Evolutionary conservation across 2,329 filamentous ascomycete species (phyloP).

Genomic region (Fusarium sp.): DNA sequence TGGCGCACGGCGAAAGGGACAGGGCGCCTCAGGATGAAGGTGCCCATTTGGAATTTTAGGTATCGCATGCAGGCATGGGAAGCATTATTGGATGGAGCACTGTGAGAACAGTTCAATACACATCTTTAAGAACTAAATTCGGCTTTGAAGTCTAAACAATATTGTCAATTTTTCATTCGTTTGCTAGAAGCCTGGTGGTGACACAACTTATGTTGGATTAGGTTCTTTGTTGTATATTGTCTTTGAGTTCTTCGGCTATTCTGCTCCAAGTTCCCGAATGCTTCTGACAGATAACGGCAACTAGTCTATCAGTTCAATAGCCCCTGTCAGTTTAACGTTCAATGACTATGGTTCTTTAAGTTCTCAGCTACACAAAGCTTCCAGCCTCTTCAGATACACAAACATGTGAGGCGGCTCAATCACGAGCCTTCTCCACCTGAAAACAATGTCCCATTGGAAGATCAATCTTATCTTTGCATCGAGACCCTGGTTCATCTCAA

Average conservation of each 20-base stretch:
- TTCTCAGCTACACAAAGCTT: neutral
- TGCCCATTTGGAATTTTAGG: neutral
- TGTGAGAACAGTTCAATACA: neutral
- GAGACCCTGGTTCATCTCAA: constrained; percentile 33
- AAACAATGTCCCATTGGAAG: constrained; percentile 34
- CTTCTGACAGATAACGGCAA: neutral
- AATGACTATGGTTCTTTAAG: neutral
- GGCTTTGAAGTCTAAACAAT: neutral
- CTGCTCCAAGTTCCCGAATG: neutral
- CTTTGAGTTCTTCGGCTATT: neutral
- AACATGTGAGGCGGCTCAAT: constrained; percentile 9
- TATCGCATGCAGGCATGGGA: constrained; percentile 4
- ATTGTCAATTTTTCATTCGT: neutral
- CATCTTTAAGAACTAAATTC: neutral
- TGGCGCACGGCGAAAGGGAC: constrained; percentile 40
- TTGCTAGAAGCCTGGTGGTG: neutral
- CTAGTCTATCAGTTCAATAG: neutral
- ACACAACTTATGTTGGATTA: neutral
- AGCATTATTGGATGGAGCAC: constrained; percentile 23
- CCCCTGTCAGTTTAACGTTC: neutral
- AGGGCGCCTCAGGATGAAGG: neutral
- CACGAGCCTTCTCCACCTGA: constrained; percentile 22
- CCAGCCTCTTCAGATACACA: constrained; percentile 9
- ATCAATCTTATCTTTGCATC: constrained; percentile 28
- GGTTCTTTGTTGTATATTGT: neutral